Conservation (phyloP, 768 basidiomycete genomes). For the Daedalea quercina region DNA sequence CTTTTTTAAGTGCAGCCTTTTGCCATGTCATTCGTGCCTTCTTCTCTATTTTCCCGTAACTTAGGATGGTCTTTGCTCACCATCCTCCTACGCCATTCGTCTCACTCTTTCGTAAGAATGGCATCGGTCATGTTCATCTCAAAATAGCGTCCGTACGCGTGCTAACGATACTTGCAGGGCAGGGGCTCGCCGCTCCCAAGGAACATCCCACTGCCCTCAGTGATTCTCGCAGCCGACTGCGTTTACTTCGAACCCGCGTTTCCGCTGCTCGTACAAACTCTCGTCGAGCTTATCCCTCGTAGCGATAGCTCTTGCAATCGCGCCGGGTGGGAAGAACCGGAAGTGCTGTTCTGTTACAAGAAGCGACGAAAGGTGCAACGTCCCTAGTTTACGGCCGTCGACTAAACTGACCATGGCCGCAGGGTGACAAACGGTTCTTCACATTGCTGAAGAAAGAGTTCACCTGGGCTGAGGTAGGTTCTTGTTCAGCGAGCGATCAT, state of each 20-base stretch:
- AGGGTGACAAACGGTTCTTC: constrained; percentile 92
- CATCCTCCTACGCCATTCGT: not conserved
- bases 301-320: constrained; percentile 26
- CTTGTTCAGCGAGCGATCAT: no score
- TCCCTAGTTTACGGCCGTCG: not conserved
- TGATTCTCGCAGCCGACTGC: constrained; percentile 89
- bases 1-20: no score
- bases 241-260: constrained; percentile 96
- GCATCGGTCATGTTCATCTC: no score
- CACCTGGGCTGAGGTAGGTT: constrained; percentile 55
- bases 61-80: no score
- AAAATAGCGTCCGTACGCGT: not conserved
- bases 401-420: not conserved
- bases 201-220: constrained; percentile 40
- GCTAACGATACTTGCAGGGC: not conserved
- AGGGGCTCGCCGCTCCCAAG: constrained; percentile 63
- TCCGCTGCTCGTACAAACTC: constrained; percentile 75
- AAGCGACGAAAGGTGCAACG: constrained; percentile 80
- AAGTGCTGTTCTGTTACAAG: constrained; percentile 89
- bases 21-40: no score
- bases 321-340: constrained; percentile 35
- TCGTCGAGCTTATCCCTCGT: constrained; percentile 49
- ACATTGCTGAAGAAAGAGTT: constrained; percentile 71
- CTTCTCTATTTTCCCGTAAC: no score
- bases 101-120: no score